Conservation (phyloP, 129 eudicot genomes). For the sunflower (Helianthus annuus) region HanXRQr2.0-SUNRISE NC_035444.2:5337333-5337832, state of each 20-base stretch:
- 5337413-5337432: conserved; percentile 43
- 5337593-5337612: conserved; percentile 37
- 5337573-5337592: conserved; percentile 19
- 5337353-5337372: conserved; percentile 66
- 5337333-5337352: conserved; percentile 67
- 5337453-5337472: conserved; percentile 36
- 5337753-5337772: conserved; percentile 48
- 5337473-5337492: conserved; percentile 72
- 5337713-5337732: conserved; percentile 38
- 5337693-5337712: conserved; percentile 26
- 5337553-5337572: conserved; percentile 64
- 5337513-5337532: conserved; percentile 27
- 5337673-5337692: conserved; percentile 36
- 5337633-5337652: conserved; percentile 31
- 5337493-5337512: conserved; percentile 30
- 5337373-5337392: conserved; percentile 23
- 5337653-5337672: conserved; percentile 26
- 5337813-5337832: conserved; percentile 79
- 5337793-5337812: conserved; percentile 71
- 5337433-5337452: conserved; percentile 37
- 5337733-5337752: conserved; percentile 31
- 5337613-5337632: conserved; percentile 39
- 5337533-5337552: conserved; percentile 52
- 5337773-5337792: conserved; percentile 70
- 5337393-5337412: conserved; percentile 31